Conservation (phyloP, 1,139 yeast species). For the Pichia sp. region DNA sequence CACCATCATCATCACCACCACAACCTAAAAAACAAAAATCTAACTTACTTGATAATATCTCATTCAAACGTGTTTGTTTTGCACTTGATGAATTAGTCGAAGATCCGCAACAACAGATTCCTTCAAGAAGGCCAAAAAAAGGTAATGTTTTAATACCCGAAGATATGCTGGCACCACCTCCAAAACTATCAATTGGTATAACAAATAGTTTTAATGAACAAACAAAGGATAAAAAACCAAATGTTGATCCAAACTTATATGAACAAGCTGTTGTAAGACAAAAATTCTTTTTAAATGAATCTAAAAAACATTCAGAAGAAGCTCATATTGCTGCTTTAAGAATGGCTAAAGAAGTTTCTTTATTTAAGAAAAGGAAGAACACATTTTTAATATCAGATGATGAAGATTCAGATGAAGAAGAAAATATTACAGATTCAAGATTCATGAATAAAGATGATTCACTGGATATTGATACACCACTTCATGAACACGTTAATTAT, state of each 20-base stretch:
- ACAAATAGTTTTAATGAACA: slow-evolving; percentile 37
- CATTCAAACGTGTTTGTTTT: slow-evolving; percentile 66
- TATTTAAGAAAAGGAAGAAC: slow-evolving; percentile 33
- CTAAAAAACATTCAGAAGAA: slow-evolving; percentile 66
- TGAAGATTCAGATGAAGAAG: slow-evolving; percentile 27
- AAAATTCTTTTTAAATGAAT: slow-evolving; percentile 47
- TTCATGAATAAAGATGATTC: slow-evolving; percentile 16
- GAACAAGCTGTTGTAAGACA: slow-evolving; percentile 53
- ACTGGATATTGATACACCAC: slow-evolving; percentile 51
- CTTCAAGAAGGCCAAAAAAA: slow-evolving; percentile 70
- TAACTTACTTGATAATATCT: slow-evolving; percentile 23
- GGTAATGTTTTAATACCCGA: slow-evolving; percentile 79
- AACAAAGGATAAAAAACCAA: slow-evolving; percentile 38
- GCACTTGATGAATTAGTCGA: slow-evolving; percentile 59
- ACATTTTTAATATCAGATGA: slow-evolving; percentile 20
- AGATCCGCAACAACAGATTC: slow-evolving; percentile 95
- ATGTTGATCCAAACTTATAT: slow-evolving; percentile 36
- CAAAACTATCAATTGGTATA: slow-evolving; percentile 61
- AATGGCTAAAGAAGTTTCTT: slow-evolving; percentile 57
- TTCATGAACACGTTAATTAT: slow-evolving; percentile 63
- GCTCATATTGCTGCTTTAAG: slow-evolving; percentile 67
- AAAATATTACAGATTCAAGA: slow-evolving; percentile 15
- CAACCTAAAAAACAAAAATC: background rate
- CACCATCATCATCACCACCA: too few relatives aligned
- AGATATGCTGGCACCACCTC: slow-evolving; percentile 57